Percentiles rank a stretch among this genome's conserved stretches.
Conservation (phyloP, 2,329 filamentous ascomycete genomes). For the Sporothrix phasma region DNA sequence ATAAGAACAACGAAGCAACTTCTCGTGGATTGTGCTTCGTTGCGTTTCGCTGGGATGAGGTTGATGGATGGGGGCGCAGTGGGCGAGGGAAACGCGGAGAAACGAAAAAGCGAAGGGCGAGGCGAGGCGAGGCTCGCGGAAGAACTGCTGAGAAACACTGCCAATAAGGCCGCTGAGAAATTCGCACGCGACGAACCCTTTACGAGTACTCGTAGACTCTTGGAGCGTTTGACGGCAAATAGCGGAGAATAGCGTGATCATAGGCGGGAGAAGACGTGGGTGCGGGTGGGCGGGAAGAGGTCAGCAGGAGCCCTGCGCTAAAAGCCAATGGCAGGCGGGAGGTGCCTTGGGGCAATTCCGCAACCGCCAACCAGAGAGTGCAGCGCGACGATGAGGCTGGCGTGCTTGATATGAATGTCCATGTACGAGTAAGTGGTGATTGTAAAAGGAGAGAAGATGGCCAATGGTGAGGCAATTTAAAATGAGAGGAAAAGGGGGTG, state of each 20-base stretch:
- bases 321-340: slow-evolving; percentile 8
- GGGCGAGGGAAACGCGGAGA: slow-evolving; percentile 5
- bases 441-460: neutral
- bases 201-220: too few relatives aligned
- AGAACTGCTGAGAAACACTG: neutral
- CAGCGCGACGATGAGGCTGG: slow-evolving; percentile 6
- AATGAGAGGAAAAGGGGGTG: neutral
- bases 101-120: slow-evolving; percentile 11
- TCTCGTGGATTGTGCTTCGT: neutral
- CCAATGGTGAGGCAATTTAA: neutral
- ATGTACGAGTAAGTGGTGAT: neutral
- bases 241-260: neutral
- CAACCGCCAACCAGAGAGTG: slow-evolving; percentile 1
- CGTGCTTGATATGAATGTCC: neutral
- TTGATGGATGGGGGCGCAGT: neutral
- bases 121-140: neutral
- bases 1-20: neutral
- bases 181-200: slow-evolving; percentile 11
- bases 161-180: slow-evolving; percentile 4
- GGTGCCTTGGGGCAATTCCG: neutral
- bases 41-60: neutral
- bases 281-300: neutral
- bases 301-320: slow-evolving; percentile 12
- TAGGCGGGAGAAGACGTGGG: neutral
- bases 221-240: neutral